Evolutionary conservation across 495 filamentous ascomycete species (phyloP).

Genomic region (Achaetomiella virescens): DNA sequence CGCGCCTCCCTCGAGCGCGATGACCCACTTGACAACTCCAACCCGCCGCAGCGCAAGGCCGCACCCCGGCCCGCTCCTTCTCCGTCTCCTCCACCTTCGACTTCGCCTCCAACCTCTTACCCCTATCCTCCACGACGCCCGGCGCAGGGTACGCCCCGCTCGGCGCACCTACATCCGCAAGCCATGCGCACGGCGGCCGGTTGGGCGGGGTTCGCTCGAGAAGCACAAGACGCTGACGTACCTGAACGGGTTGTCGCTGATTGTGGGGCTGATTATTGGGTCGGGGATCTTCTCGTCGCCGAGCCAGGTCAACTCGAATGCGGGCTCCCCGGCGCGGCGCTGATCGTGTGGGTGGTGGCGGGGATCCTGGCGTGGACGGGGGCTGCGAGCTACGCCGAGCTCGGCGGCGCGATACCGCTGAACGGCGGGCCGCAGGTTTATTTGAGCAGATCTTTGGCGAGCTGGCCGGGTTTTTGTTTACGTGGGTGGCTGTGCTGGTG

Average conservation of each 20-base stretch:
- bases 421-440: slow-evolving; percentile 95
- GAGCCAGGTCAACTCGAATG: slow-evolving; percentile 87
- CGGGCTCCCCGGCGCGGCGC: slow-evolving; percentile 86
- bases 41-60: slow-evolving; percentile 48
- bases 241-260: slow-evolving; percentile 82
- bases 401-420: slow-evolving; percentile 90
- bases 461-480: slow-evolving; percentile 83
- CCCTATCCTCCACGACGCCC: slow-evolving; percentile 71
- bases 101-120: slow-evolving; percentile 84
- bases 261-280: slow-evolving; percentile 93
- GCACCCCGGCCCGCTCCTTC: slow-evolving; percentile 58
- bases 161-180: slow-evolving; percentile 57
- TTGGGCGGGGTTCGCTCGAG: slow-evolving; percentile 63
- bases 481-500: slow-evolving; percentile 91
- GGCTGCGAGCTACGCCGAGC: slow-evolving; percentile 90
- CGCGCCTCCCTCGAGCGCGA: slow-evolving; percentile 83
- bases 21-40: slow-evolving; percentile 63
- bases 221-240: slow-evolving; percentile 94
- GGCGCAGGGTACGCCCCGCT: slow-evolving; percentile 73
- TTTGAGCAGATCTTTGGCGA: slow-evolving; percentile 91
- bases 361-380: slow-evolving; percentile 94
- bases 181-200: slow-evolving; percentile 36
- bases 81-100: slow-evolving; percentile 91
- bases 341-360: slow-evolving; percentile 86
- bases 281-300: slow-evolving; percentile 95